Evolutionary conservation across 2,329 filamentous ascomycete genomes (phyloP).

Genomic region (Apiospora arundinis): DNA sequence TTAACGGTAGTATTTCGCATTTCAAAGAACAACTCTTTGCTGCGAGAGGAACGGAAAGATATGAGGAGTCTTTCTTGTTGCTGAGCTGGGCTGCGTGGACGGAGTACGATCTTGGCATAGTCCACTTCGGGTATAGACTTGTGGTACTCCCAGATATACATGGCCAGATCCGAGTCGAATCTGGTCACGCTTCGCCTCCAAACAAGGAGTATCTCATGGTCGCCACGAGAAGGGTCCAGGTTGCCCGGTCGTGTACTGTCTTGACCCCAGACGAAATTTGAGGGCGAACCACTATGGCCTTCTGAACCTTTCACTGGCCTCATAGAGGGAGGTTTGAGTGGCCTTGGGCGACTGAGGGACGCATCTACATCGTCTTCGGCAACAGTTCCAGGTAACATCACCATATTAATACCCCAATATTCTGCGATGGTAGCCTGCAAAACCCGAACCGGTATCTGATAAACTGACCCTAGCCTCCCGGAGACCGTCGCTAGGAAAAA

Average conservation of each 20-base stretch:
- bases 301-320: neutral
- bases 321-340: neutral
- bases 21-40: neutral
- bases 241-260: neutral
- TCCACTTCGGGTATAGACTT: neutral
- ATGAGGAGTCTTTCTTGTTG: neutral
- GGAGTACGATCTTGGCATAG: neutral
- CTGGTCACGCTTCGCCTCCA: neutral
- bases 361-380: neutral
- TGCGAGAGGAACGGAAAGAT: neutral
- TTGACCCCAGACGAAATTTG: neutral
- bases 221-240: neutral
- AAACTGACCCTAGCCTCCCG: neutral
- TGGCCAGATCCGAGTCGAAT: neutral
- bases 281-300: fast-evolving
- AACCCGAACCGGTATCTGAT: neutral
- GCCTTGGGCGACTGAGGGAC: neutral
- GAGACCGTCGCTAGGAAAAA: neutral
- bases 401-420: neutral
- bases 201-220: neutral
- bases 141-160: neutral
- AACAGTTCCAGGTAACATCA: neutral
- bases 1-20: neutral
- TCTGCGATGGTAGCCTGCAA: neutral
- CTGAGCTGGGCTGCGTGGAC: neutral